Evolutionary conservation across 176 grass and related monocot genomes (phyloP).

Genomic region (Urochloa ruziziensis): DNA sequence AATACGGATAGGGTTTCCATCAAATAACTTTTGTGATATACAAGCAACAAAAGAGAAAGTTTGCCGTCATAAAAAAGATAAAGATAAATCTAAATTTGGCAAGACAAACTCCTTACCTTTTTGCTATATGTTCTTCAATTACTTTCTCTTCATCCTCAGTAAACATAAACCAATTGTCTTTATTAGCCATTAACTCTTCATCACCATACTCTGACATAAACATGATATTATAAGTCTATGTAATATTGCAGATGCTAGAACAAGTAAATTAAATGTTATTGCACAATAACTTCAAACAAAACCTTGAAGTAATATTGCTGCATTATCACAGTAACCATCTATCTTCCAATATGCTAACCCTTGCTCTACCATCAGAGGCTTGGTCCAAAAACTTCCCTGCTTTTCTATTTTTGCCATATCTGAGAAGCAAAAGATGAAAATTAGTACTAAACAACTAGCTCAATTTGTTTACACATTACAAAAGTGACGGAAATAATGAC

Average conservation of each 20-base stretch:
- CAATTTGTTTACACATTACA: not conserved
- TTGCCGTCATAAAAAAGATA: not conserved
- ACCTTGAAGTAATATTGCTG: slow-evolving; percentile 47
- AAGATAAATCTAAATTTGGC: not conserved
- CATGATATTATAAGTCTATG: slow-evolving; percentile 25
- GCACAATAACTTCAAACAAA: slow-evolving; percentile 12
- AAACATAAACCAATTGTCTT: slow-evolving; percentile 48
- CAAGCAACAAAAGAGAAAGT: not conserved
- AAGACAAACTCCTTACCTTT: slow-evolving; percentile 22
- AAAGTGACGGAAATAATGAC: not conserved
- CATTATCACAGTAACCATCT: slow-evolving; percentile 31
- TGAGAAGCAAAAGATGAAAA: slow-evolving; percentile 16
- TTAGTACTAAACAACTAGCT: not conserved
- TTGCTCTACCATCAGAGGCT: slow-evolving; percentile 43
- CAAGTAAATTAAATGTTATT: slow-evolving; percentile 1
- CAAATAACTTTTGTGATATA: not conserved
- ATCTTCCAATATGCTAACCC: slow-evolving; percentile 41
- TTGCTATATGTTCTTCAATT: slow-evolving; percentile 36
- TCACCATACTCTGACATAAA: slow-evolving; percentile 32
- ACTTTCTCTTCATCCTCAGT: slow-evolving; percentile 44
- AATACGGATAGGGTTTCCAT: not conserved
- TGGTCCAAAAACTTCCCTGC: slow-evolving; percentile 44
- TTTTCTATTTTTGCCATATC: slow-evolving; percentile 40
- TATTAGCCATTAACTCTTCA: slow-evolving; percentile 8
- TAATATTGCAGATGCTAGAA: not conserved